Percentiles rank a stretch among this genome's conserved stretches.
phyloP scores from a whole-genome alignment of 768 basidiomycete genomes.

The Suillus placidus region DNA sequence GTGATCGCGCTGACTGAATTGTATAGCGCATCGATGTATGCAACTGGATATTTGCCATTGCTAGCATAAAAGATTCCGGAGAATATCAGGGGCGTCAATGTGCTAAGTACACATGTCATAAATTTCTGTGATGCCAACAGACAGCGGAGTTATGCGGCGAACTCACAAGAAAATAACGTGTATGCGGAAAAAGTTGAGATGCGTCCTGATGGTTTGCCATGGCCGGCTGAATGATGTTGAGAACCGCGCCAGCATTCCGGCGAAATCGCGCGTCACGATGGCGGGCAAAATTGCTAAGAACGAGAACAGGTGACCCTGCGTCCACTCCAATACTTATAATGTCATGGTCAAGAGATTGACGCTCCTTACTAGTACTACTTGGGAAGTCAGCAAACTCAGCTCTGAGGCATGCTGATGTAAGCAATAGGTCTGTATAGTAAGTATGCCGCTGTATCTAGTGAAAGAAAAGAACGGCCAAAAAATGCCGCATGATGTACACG shows the following conservation, averaged over 20 bases:
- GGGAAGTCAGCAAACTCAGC: neutral
- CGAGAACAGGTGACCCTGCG: neutral
- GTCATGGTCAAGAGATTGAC: neutral
- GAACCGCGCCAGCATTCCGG: neutral
- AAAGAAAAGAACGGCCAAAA: slow-evolving; percentile 13
- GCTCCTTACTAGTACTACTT: neutral
- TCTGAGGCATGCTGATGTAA: neutral
- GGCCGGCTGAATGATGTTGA: slow-evolving; percentile 9
- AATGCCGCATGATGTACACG: slow-evolving; percentile 27
- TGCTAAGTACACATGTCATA: slow-evolving; percentile 44
- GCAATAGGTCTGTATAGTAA: neutral
- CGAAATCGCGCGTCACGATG: neutral
- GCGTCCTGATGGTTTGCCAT: slow-evolving; percentile 36
- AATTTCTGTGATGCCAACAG: neutral
- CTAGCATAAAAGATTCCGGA: slow-evolving; percentile 82
- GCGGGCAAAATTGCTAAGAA: neutral
- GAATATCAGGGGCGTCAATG: slow-evolving; percentile 75
- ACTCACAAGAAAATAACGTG: slow-evolving; percentile 66
- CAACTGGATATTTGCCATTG: slow-evolving; percentile 71
- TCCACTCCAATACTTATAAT: neutral
- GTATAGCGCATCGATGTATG: slow-evolving; percentile 80
- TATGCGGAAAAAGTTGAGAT: slow-evolving; percentile 70
- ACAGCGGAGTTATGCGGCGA: neutral
- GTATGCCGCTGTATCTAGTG: slow-evolving; percentile 21
- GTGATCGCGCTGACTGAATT: slow-evolving; percentile 78